Conservation (phyloP, 805 yeast species). For the Sugiyamaella floridensis region DNA sequence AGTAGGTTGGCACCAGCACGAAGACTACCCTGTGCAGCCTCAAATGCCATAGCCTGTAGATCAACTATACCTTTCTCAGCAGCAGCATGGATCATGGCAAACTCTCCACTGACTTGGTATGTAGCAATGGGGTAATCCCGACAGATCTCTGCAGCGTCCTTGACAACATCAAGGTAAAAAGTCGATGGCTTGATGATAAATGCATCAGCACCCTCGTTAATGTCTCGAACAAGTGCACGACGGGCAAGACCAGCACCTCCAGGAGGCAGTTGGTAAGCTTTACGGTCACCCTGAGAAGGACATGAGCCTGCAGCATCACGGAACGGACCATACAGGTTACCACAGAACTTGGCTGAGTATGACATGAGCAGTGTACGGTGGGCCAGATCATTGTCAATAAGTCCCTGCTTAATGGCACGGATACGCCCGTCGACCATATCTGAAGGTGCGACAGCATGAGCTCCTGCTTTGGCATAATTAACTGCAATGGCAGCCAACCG, state of each 20-base stretch:
- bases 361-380: constrained; percentile 87
- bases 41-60: constrained; percentile 68
- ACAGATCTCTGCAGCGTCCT: constrained; percentile 80
- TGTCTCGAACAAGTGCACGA: constrained; percentile 79
- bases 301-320: constrained; percentile 94
- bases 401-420: constrained; percentile 76
- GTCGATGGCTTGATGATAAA: constrained; percentile 94
- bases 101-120: constrained; percentile 96
- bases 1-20: constrained; percentile 94
- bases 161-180: constrained; percentile 83
- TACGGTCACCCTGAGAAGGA: constrained; percentile 87
- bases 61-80: constrained; percentile 93
- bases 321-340: constrained; percentile 91
- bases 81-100: constrained; percentile 96
- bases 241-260: constrained; percentile 92
- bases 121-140: constrained; percentile 84
- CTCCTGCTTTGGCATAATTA: constrained; percentile 93
- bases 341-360: constrained; percentile 89
- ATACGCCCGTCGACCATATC: constrained; percentile 98
- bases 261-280: constrained; percentile 86
- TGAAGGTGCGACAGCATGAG: constrained; percentile 91
- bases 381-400: constrained; percentile 73
- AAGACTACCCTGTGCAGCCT: constrained; percentile 81
- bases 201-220: constrained; percentile 92
- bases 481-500: constrained; percentile 93